These are phyloP conservation scores for Phytophthora kernoviae DNA, from an alignment of 352 stramenopile species.

Conservation along the genomic window DNA sequence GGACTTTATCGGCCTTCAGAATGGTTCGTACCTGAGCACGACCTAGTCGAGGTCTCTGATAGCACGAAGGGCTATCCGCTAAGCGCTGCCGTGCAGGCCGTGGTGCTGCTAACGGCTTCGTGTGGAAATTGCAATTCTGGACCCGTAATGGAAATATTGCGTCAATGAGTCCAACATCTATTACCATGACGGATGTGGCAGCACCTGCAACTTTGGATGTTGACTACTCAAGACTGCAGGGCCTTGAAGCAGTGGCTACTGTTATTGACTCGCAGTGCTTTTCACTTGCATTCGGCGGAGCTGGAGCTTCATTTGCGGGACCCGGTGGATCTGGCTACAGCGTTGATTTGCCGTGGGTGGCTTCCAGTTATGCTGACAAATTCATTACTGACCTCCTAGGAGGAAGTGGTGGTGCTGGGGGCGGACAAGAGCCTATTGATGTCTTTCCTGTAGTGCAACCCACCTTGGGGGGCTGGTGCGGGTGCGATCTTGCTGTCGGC, in stretches of 20 bases:
- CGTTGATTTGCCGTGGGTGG: slow-evolving; percentile 19
- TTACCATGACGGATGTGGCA: slow-evolving; percentile 29
- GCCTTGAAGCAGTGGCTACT: slow-evolving; percentile 57
- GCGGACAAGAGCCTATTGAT: slow-evolving; percentile 82
- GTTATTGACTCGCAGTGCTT: slow-evolving; percentile 83
- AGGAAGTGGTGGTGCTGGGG: slow-evolving; percentile 91
- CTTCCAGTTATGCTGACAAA: slow-evolving; percentile 48
- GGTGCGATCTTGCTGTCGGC: slow-evolving; percentile 88
- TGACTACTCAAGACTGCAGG: slow-evolving; percentile 41
- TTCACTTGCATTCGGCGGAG: slow-evolving; percentile 91
- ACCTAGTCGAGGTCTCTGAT: slow-evolving; percentile 40
- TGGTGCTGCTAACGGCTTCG: slow-evolving; percentile 75
- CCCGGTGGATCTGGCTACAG: slow-evolving; percentile 63
- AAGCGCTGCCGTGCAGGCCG: slow-evolving; percentile 87
- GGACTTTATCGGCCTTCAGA: slow-evolving; percentile 48
- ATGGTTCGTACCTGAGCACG: slow-evolving; percentile 58
- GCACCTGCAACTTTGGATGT: slow-evolving; percentile 45
- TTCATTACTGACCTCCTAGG: slow-evolving; percentile 83
- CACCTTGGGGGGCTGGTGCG: slow-evolving; percentile 90
- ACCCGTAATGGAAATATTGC: slow-evolving; percentile 85
- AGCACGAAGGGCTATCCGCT: slow-evolving; percentile 59
- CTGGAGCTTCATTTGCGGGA: slow-evolving; percentile 68
- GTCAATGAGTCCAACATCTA: slow-evolving; percentile 77
- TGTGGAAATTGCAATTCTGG: slow-evolving; percentile 93
- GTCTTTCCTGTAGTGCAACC: slow-evolving; percentile 66